phyloP scores from a whole-genome alignment of 2,329 filamentous ascomycete species.

The Polytolypa hystricis region DNA sequence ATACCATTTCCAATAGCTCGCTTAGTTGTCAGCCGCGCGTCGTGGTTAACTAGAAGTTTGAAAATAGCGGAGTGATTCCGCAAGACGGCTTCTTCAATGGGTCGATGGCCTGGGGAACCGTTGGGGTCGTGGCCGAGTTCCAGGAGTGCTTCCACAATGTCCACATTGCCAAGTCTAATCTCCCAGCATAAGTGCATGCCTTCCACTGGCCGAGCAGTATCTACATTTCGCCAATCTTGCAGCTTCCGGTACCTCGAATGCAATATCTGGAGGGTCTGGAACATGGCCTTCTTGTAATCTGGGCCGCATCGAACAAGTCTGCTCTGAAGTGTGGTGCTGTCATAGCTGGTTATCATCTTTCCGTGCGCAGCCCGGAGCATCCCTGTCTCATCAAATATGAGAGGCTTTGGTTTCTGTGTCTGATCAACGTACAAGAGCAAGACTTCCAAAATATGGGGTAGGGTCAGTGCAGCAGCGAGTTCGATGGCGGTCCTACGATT shows the following conservation, averaged over 20 bases:
- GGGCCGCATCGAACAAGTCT: constrained; percentile 1
- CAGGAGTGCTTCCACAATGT: constrained; percentile 2
- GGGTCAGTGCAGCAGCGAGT: constrained; percentile 1
- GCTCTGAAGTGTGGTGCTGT: background rate
- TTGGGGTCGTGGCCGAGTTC: constrained; percentile 1
- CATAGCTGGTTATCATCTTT: background rate
- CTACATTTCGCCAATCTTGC: constrained; percentile 2
- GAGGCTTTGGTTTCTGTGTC: background rate
- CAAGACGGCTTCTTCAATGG: constrained; percentile 3
- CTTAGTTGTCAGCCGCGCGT: background rate
- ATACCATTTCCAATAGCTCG: background rate
- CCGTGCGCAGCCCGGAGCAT: background rate
- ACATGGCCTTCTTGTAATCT: background rate
- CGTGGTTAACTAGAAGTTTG: constrained; percentile 3
- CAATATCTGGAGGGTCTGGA: constrained; percentile 2
- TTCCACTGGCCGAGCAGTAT: background rate
- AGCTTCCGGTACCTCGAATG: constrained; percentile 1
- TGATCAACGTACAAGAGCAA: constrained; percentile 2
- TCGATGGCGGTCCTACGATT: background rate
- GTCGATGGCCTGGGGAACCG: constrained; percentile 1
- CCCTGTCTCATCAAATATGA: constrained; percentile 2
- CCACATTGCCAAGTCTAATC: constrained; percentile 1
- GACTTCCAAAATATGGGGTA: constrained; percentile 1
- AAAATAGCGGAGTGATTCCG: background rate
- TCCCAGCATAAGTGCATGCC: constrained; percentile 2